These are phyloP conservation scores for Pseudogymnoascus sp. DNA, from an alignment of 2,329 filamentous ascomycete genomes.

Conservation along the genomic window DNA sequence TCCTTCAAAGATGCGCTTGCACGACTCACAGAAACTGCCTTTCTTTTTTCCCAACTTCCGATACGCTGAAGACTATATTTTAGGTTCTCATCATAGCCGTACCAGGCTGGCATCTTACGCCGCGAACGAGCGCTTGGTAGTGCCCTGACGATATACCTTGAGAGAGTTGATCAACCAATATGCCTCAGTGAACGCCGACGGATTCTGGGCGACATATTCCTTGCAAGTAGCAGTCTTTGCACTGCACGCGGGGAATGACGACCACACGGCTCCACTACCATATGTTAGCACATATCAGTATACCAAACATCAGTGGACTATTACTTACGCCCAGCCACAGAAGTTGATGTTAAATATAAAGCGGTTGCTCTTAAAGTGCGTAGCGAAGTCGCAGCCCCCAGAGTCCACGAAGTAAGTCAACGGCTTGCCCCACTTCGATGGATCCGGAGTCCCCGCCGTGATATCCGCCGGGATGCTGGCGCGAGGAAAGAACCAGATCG, in stretches of 20 bases:
- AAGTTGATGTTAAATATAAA: slow-evolving; percentile 78
- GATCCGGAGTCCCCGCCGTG: slow-evolving; percentile 33
- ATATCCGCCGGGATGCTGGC: slow-evolving; percentile 37
- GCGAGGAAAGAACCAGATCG: slow-evolving; percentile 44
- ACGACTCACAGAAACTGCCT: background rate
- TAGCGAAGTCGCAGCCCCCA: slow-evolving; percentile 57
- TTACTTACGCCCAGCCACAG: slow-evolving; percentile 51
- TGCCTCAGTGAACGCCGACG: slow-evolving; percentile 22
- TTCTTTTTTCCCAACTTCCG: background rate
- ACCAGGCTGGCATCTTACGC: background rate
- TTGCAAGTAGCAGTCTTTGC: slow-evolving; percentile 54
- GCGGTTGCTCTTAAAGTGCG: slow-evolving; percentile 62
- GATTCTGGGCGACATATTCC: slow-evolving; percentile 32
- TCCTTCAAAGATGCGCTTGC: background rate
- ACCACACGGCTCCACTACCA: background rate
- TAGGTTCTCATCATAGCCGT: background rate
- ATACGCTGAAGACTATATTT: background rate
- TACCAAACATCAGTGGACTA: background rate
- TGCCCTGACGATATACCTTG: slow-evolving; percentile 17
- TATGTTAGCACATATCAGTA: background rate
- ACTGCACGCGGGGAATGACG: slow-evolving; percentile 39
- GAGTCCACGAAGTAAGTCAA: slow-evolving; percentile 31
- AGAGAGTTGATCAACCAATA: slow-evolving; percentile 26
- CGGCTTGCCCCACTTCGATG: slow-evolving; percentile 36
- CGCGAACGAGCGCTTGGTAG: background rate